Evolutionary conservation across 2,329 filamentous ascomycete genomes (phyloP).

Genomic region (Escovopsis sp.): DNA sequence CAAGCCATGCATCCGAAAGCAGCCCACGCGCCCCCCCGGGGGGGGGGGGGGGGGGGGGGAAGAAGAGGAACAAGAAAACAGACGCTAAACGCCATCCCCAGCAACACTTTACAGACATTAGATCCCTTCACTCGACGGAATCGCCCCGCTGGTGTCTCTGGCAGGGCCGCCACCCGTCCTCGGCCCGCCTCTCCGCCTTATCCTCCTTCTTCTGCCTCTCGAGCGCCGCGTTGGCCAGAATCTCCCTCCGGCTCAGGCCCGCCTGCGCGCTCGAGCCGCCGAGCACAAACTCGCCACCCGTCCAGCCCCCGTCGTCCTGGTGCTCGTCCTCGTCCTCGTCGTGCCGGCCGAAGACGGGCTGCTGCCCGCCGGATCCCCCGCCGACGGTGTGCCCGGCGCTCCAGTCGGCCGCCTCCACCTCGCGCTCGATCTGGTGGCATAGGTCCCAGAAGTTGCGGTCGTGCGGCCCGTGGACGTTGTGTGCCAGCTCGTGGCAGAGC

Average conservation of each 20-base stretch:
- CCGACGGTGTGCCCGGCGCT: conserved; percentile 52
- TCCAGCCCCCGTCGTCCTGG: conserved; percentile 62
- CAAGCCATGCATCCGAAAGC: too few relatives aligned
- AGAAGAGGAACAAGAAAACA: too few relatives aligned
- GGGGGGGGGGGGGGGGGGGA: too few relatives aligned
- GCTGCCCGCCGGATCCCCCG: conserved; percentile 41
- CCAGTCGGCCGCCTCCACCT: conserved; percentile 74
- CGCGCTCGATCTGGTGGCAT: conserved; percentile 72
- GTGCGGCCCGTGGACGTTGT: conserved; percentile 78
- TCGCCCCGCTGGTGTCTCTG: conserved; percentile 6
- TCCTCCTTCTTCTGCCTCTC: conserved; percentile 21
- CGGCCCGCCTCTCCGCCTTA: conserved; percentile 17
- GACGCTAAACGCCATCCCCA: too few relatives aligned
- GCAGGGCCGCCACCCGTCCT: conserved; percentile 16
- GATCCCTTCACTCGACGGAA: too few relatives aligned
- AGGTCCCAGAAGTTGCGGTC: conserved; percentile 82
- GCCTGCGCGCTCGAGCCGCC: conserved; percentile 35
- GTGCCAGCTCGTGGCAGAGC: conserved; percentile 85
- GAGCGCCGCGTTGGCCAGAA: conserved; percentile 43
- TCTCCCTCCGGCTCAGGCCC: conserved; percentile 53
- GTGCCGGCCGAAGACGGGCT: conserved; percentile 1
- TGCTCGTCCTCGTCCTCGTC: conserved; percentile 36
- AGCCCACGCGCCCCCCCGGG: too few relatives aligned
- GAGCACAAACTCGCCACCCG: conserved; percentile 63
- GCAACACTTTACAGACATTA: too few relatives aligned